Evolutionary conservation across 2,329 filamentous ascomycete genomes (phyloP).

Genomic region (Penicillium sp.): DNA sequence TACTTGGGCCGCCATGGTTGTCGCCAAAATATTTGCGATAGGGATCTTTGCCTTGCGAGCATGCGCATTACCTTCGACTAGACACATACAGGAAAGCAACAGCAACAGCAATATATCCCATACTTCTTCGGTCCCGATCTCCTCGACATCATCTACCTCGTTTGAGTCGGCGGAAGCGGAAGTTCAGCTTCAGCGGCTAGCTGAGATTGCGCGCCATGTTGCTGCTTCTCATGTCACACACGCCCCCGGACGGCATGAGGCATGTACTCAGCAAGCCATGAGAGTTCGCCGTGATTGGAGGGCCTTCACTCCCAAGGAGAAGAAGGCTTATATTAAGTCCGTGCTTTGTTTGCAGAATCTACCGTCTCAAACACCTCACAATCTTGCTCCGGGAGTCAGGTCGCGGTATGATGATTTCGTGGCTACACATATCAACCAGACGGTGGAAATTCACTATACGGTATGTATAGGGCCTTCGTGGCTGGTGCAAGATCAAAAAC

Average conservation of each 20-base stretch:
- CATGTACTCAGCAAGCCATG: constrained; percentile 14
- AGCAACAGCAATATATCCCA: neutral
- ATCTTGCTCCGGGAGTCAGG: constrained; percentile 48
- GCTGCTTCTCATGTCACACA: constrained; percentile 1
- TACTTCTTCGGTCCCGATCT: neutral
- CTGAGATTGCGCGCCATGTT: neutral
- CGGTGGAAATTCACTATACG: constrained; percentile 48
- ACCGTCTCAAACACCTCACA: constrained; percentile 40
- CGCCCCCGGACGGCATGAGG: neutral
- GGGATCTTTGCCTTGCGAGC: neutral
- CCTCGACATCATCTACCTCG: neutral
- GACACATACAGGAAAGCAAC: neutral
- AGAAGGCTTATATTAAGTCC: constrained; percentile 50
- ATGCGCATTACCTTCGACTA: neutral
- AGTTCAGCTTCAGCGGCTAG: constrained; percentile 5
- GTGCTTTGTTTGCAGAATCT: constrained; percentile 50
- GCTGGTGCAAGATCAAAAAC: too few relatives aligned
- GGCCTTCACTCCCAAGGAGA: constrained; percentile 37
- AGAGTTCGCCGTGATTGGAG: constrained; percentile 35
- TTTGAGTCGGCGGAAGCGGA: neutral
- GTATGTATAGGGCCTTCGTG: constrained; percentile 16
- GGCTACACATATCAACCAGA: constrained; percentile 55
- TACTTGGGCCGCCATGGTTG: neutral
- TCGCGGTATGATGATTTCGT: constrained; percentile 58
- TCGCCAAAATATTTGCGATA: neutral